phyloP scores from a whole-genome alignment of 495 filamentous ascomycete species.

The Cudoniella acicularis region DNA sequence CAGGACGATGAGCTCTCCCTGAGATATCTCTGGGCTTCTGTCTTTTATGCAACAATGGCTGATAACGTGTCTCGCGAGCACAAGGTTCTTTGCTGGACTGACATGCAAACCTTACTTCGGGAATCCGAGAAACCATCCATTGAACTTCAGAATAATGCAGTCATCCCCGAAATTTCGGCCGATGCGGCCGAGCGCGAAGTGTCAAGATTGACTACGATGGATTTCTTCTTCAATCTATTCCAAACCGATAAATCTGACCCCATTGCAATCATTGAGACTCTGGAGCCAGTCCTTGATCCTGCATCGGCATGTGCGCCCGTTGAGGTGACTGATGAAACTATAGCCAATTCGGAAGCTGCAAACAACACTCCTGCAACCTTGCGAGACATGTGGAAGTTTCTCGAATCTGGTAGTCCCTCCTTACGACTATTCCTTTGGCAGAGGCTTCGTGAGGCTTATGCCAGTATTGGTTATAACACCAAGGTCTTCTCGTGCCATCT shows the following conservation, averaged over 20 bases:
- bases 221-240: constrained; percentile 90
- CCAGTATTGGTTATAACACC: constrained; percentile 72
- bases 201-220: constrained; percentile 87
- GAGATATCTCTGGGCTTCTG: constrained; percentile 81
- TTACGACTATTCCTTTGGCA: constrained; percentile 84
- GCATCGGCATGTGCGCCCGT: constrained; percentile 43
- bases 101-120: constrained; percentile 44
- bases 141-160: constrained; percentile 74
- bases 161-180: constrained; percentile 85
- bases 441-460: constrained; percentile 81
- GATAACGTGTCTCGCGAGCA: constrained; percentile 71
- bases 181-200: constrained; percentile 83
- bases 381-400: constrained; percentile 75
- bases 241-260: constrained; percentile 63
- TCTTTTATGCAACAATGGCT: constrained; percentile 66
- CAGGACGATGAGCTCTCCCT: constrained; percentile 45
- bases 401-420: constrained; percentile 74
- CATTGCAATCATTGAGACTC: constrained; percentile 76
- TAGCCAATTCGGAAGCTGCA: constrained; percentile 17
- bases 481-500: constrained; percentile 85
- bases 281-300: constrained; percentile 88
- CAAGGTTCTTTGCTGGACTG: constrained; percentile 74
- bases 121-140: constrained; percentile 43
- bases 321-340: constrained; percentile 15
- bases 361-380: constrained; percentile 45